phyloP scores from a whole-genome alignment of 2,329 filamentous ascomycete species.

The Diaporthe destruens region DNA sequence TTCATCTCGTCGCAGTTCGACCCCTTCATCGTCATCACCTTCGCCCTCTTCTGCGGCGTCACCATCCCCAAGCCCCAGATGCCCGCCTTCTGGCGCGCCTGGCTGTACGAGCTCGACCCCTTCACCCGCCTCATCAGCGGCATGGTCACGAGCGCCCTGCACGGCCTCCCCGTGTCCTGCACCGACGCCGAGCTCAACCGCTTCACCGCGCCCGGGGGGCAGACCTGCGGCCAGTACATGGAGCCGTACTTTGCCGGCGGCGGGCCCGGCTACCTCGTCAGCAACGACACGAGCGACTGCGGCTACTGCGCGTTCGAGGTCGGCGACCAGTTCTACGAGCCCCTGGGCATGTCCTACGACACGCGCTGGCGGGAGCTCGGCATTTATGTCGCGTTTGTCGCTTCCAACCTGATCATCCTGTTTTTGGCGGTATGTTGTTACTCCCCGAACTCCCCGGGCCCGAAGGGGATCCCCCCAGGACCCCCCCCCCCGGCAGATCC shows the following conservation, averaged over 20 bases:
- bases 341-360: constrained; percentile 74
- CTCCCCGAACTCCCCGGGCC: background rate
- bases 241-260: constrained; percentile 74
- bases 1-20: constrained; percentile 86
- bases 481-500: background rate
- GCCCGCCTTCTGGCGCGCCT: constrained; percentile 81
- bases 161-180: constrained; percentile 74
- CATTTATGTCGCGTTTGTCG: constrained; percentile 82
- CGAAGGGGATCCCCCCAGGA: background rate
- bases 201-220: constrained; percentile 75
- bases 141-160: constrained; percentile 83
- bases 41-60: constrained; percentile 89
- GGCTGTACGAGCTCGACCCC: constrained; percentile 86
- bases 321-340: constrained; percentile 83
- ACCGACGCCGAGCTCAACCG: constrained; percentile 70
- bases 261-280: constrained; percentile 78
- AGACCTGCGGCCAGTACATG: constrained; percentile 84
- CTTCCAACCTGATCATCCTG: constrained; percentile 77
- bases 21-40: constrained; percentile 85
- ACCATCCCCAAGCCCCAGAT: constrained; percentile 84
- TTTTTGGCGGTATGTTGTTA: constrained; percentile 62
- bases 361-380: constrained; percentile 86
- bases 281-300: constrained; percentile 75
- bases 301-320: constrained; percentile 85
- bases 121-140: constrained; percentile 86